Conservation (phyloP, 2,329 filamentous ascomycete species). For the Decorospora gaudefroyi region DNA sequence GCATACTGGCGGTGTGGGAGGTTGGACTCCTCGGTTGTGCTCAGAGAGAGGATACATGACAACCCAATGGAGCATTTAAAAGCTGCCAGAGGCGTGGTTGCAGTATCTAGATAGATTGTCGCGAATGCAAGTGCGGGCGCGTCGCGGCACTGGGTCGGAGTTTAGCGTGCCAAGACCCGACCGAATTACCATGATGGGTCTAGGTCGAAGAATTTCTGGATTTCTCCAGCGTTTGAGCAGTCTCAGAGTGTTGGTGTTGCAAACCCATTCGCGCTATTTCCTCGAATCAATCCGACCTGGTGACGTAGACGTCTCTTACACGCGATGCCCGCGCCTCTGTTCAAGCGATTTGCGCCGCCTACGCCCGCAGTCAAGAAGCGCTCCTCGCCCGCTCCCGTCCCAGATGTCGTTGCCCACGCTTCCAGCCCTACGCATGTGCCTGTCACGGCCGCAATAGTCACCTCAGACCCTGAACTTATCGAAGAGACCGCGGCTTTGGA, state of each 20-base stretch:
- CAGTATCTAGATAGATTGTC: background rate
- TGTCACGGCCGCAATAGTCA: background rate
- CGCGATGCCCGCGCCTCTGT: constrained; percentile 54
- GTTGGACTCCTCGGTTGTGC: constrained; percentile 23
- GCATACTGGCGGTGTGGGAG: constrained; percentile 54
- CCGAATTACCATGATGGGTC: constrained; percentile 35
- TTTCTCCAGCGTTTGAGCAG: background rate
- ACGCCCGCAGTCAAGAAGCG: constrained; percentile 11
- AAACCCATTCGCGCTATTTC: background rate
- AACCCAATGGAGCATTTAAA: constrained; percentile 15
- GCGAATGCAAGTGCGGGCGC: constrained; percentile 16
- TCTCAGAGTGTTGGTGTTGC: constrained; percentile 7
- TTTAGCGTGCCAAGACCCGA: constrained; percentile 27
- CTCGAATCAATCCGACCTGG: background rate
- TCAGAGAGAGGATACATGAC: constrained; percentile 28
- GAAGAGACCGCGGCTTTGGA: constrained; percentile 12
- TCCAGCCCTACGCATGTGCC: constrained; percentile 5
- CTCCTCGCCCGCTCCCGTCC: constrained; percentile 3
- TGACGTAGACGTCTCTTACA: background rate
- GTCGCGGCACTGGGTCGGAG: constrained; percentile 36
- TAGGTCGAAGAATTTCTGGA: constrained; percentile 30
- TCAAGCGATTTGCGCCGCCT: constrained; percentile 54
- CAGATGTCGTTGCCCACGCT: background rate
- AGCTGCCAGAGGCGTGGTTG: background rate
- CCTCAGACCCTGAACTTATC: constrained; percentile 6